Evolutionary conservation across 495 filamentous ascomycete species (phyloP).

Genomic region (Penicillium flavigenum): DNA sequence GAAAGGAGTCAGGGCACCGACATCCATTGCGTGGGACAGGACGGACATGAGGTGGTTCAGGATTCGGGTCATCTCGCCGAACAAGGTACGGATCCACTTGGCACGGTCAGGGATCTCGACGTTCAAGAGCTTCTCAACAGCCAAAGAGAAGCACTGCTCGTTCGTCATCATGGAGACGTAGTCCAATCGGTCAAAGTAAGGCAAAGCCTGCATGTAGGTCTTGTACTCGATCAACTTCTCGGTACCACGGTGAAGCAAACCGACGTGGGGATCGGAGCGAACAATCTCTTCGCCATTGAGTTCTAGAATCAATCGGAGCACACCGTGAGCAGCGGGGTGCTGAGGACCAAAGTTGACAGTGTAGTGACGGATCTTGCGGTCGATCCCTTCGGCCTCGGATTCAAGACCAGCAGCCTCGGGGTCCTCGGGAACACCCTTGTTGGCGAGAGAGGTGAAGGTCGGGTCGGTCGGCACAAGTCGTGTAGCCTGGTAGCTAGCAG

Average conservation of each 20-base stretch:
- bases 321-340: slow-evolving; percentile 97
- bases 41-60: slow-evolving; percentile 99
- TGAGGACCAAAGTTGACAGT: slow-evolving; percentile 99
- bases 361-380: slow-evolving; percentile 95
- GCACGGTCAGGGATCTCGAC: slow-evolving; percentile 93
- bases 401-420: slow-evolving; percentile 49
- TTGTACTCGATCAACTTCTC: slow-evolving; percentile 99
- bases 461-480: slow-evolving; percentile 59
- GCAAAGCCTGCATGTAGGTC: slow-evolving; percentile 96
- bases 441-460: slow-evolving; percentile 51
- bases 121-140: slow-evolving; percentile 97
- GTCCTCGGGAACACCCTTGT: slow-evolving; percentile 44
- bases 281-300: slow-evolving; percentile 98
- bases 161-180: slow-evolving; percentile 99
- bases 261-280: slow-evolving; percentile 94
- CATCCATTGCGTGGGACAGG: slow-evolving; percentile 98
- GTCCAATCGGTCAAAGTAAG: slow-evolving; percentile 98
- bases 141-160: slow-evolving; percentile 94
- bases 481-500: slow-evolving; percentile 58
- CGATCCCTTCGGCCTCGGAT: slow-evolving; percentile 52
- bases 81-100: slow-evolving; percentile 96
- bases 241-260: slow-evolving; percentile 92
- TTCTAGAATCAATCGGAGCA: slow-evolving; percentile 96
- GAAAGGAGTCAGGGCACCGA: slow-evolving; percentile 97
- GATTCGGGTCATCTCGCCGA: slow-evolving; percentile 92